Conservation (phyloP, 352 stramenopile species). For the Phytophthora lateralis region DNA sequence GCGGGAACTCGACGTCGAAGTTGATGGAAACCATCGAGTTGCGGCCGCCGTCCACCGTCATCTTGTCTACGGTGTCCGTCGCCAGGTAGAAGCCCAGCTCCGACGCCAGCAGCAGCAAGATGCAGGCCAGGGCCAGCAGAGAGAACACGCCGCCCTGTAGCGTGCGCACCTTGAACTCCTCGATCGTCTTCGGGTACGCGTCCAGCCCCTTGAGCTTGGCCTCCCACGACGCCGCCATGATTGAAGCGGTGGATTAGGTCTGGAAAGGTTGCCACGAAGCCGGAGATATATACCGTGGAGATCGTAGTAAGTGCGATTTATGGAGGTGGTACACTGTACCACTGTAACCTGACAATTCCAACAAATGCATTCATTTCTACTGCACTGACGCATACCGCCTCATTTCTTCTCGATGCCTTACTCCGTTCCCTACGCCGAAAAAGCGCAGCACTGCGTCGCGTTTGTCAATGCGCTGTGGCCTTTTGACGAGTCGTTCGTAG, state of each 20-base stretch:
- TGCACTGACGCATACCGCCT: constrained; percentile 17
- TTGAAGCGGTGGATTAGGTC: background rate
- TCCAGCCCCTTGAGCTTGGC: constrained; percentile 63
- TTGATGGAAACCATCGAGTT: constrained; percentile 77
- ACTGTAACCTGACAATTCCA: no score
- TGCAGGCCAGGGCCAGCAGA: constrained; percentile 68
- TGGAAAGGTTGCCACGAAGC: constrained; percentile 23
- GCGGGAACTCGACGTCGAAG: constrained; percentile 83
- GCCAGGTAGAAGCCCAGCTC: constrained; percentile 82
- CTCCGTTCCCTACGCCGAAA: constrained; percentile 22
- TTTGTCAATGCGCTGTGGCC: constrained; percentile 15
- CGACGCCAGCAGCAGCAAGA: constrained; percentile 67
- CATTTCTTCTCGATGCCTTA: constrained; percentile 23
- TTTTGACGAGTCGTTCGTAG: constrained; percentile 35
- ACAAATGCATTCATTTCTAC: constrained; percentile 5
- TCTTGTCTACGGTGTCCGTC: constrained; percentile 84
- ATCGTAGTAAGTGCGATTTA: background rate
- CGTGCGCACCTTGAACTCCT: constrained; percentile 90
- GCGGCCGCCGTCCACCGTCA: constrained; percentile 79
- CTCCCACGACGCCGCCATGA: constrained; percentile 31
- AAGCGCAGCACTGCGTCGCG: constrained; percentile 16
- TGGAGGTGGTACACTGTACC: background rate
- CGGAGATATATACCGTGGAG: background rate
- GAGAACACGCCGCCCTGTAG: constrained; percentile 86
- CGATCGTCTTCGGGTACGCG: constrained; percentile 88